Evolutionary conservation across 2,329 filamentous ascomycete genomes (phyloP).

Genomic region (Aphanocladium album): DNA sequence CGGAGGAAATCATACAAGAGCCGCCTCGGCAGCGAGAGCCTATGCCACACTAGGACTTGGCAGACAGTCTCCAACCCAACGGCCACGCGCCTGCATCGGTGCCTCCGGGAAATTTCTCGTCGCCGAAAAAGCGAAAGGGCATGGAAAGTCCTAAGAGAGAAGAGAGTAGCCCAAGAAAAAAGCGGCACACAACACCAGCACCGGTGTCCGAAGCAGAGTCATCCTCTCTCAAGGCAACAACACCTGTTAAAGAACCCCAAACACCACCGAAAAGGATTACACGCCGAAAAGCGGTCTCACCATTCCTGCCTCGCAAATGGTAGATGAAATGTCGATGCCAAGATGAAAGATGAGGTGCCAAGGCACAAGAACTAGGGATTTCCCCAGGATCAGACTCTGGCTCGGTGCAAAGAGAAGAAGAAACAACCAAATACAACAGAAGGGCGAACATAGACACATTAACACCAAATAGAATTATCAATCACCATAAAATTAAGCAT

Average conservation of each 20-base stretch:
- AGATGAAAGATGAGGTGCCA: neutral
- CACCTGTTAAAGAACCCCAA: neutral
- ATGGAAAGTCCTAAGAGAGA: neutral
- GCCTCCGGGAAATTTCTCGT: neutral
- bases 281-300: conserved; percentile 4
- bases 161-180: neutral
- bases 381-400: too few species aligned
- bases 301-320: neutral
- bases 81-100: neutral
- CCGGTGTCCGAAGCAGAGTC: neutral
- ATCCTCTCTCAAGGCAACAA: neutral
- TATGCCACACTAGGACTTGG: neutral
- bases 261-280: conserved; percentile 1
- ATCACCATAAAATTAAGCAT: neutral
- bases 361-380: too few species aligned
- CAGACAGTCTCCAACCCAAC: neutral
- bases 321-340: neutral
- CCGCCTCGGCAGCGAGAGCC: neutral
- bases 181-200: neutral
- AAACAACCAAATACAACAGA: too few species aligned
- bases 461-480: too few species aligned
- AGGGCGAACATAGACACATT: too few species aligned
- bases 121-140: neutral
- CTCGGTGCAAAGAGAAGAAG: too few species aligned
- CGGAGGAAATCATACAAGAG: neutral